phyloP scores from a whole-genome alignment of 2,329 filamentous ascomycete species.

The Periconia sp. region DNA sequence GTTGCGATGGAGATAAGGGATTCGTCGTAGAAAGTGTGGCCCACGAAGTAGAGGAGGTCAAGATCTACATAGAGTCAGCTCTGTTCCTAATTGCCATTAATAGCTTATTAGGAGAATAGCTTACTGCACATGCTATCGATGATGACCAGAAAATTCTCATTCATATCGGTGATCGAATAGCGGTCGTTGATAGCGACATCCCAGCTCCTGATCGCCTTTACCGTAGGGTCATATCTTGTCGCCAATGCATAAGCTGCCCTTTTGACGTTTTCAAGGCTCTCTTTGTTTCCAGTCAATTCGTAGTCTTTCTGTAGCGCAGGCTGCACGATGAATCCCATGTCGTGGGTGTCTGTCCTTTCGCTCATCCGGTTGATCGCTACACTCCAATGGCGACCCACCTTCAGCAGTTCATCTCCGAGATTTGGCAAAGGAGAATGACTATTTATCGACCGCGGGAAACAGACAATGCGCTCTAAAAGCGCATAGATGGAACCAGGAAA shows the following conservation, averaged over 20 bases:
- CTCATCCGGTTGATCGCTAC: constrained; percentile 38
- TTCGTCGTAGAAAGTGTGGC: constrained; percentile 31
- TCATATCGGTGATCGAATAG: constrained; percentile 40
- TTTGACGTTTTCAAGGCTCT: constrained; percentile 46
- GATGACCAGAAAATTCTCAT: constrained; percentile 45
- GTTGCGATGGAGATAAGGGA: constrained; percentile 41
- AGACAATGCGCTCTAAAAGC: constrained; percentile 33
- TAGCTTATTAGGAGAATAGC: neutral
- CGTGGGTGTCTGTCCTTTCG: constrained; percentile 53
- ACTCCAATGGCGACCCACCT: constrained; percentile 32
- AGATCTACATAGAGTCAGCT: constrained; percentile 26
- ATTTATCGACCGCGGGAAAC: constrained; percentile 27
- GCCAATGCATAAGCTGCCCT: constrained; percentile 50
- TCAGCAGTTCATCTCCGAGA: constrained; percentile 26
- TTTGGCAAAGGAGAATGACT: constrained; percentile 19
- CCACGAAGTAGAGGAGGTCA: constrained; percentile 43
- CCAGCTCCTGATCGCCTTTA: constrained; percentile 54
- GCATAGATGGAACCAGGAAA: constrained; percentile 40
- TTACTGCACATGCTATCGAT: constrained; percentile 48
- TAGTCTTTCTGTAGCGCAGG: constrained; percentile 52
- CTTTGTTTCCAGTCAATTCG: constrained; percentile 47
- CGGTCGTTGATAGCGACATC: constrained; percentile 45
- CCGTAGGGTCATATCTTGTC: constrained; percentile 45
- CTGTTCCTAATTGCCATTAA: neutral
- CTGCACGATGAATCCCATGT: constrained; percentile 58